Evolutionary conservation across 73 alveolate species (phyloP), one percentile per base, ranked within the genome.

Genomic region (Stentor roeselii): DNA sequence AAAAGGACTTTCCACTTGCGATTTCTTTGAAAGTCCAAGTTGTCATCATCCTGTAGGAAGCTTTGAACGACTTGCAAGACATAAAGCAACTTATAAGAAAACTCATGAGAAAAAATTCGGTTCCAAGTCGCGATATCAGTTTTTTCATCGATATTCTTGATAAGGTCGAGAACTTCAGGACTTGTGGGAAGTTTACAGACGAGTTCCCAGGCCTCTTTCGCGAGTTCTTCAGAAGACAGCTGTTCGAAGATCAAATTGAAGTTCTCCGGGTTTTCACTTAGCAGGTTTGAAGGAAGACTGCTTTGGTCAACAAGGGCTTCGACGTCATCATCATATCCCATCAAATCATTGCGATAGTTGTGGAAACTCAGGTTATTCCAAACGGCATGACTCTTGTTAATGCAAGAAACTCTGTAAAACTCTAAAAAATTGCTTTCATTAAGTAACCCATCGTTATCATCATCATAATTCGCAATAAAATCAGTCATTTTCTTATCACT

Each of bases 311-410:
- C 86, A 2, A 82, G 83, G 38, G 82, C 88, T 27, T 75, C 86
- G 21, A 11, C 67, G 21, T 50, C 67, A 34, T 78, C 88, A 60
- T 78, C 90, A 78, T 86, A 84, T 75, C 90, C 87, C 86, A 59
- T 86, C 3, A 95, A 86, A 75, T 95, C 97, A 39, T 76, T 75
- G 83, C 97, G 83, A 78, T 87, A 93, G 60, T 87, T 87, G 30
- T 85, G 92, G 15, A 96, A 86, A 3, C 58, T 35, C 3, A 95
- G 84, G 78, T 95, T 95, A n/a, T 87, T 75, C 87, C 99, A 86
- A 21, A 95, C 99, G 3, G 90, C 92, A 3, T 86, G 87, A 59
- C 84, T 90, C 75, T 89, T 93, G 6, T 75, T 76, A 3, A 86
- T 59, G 75, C 90, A 82, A 36, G 95, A 78, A 30, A 61, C 82